Evolutionary conservation across 2,329 filamentous ascomycete species (phyloP), one percentile per base, ranked within the genome.

Genomic region (Cladorrhinum sp.): DNA sequence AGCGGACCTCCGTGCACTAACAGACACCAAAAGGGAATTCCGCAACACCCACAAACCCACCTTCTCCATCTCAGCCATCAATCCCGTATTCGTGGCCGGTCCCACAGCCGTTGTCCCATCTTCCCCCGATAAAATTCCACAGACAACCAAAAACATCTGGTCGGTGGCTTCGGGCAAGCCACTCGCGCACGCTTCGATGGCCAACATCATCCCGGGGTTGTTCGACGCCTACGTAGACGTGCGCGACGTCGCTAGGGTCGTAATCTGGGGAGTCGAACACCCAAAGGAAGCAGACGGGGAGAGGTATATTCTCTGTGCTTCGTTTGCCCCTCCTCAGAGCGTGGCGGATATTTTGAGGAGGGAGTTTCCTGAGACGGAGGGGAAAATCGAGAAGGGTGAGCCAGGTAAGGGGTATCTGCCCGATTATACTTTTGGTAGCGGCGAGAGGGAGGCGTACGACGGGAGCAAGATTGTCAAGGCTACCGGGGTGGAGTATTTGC

Each of bases 201-300:
- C 70, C 3, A 63, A 71, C 1, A 60, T 62, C 12, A 3, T 60
- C 2, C 65, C 71, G 0, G 64, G 65, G 2, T 64, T 66, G 12
- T 70, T 67, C 4, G 63, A 71, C 0, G 69, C 64, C 2, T 69
- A 69, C 8, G 75, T 81, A 14, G 79, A 81, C 62, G 76, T 80
- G 0, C 72, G 77, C 4, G 78, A 81, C 60, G 77, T 80, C 0
- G 76, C 77, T 1, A 69, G 71, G 7, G 68, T 78, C 48, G 69
- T 77, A 14, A 66, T 75, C 1, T 79, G 73, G 66, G 69, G 70
- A 0, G 72, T 73, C 20, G 73, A 76, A 59, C 67, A 79, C 30
- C 67, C 74, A 0, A 65, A 70, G 0, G 64, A 72, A 48, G 70
- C 74, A 0, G 68, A 79, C 59, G 75, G 76, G 2, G 71, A 81